Percentiles rank a stretch among this genome's conserved stretches.
These are phyloP conservation scores for Wickerhamomyces mucosus DNA, from an alignment of 805 yeast species.

Conservation along the genomic window DNA sequence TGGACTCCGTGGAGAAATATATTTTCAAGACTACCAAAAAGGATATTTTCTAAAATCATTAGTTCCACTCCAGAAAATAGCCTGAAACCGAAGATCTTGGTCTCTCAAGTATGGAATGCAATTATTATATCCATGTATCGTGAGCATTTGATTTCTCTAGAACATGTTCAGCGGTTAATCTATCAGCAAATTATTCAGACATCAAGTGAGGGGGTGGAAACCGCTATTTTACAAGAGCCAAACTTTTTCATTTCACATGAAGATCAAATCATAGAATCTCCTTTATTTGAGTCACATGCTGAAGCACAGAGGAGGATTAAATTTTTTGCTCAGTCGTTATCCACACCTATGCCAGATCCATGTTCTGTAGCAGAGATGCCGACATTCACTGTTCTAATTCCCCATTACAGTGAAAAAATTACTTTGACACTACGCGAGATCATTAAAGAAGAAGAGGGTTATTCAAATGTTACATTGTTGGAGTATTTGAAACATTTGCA, in stretches of 20 bases:
- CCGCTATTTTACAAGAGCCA: slow-evolving; percentile 53
- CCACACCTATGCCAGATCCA: slow-evolving; percentile 78
- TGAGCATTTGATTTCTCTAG: slow-evolving; percentile 94
- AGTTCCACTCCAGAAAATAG: slow-evolving; percentile 65
- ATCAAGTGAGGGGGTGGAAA: slow-evolving; percentile 27
- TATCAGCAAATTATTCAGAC: slow-evolving; percentile 73
- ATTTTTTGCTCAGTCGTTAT: slow-evolving; percentile 81
- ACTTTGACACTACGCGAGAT: slow-evolving; percentile 68
- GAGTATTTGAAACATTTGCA: slow-evolving; percentile 62
- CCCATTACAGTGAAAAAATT: slow-evolving; percentile 82
- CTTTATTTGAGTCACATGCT: slow-evolving; percentile 49
- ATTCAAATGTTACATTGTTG: slow-evolving; percentile 50
- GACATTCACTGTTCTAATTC: slow-evolving; percentile 72
- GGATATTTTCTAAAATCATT: slow-evolving; percentile 64
- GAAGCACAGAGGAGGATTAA: slow-evolving; percentile 81
- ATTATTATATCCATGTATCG: slow-evolving; percentile 98
- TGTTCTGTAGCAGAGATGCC: slow-evolving; percentile 64
- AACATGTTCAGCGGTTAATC: slow-evolving; percentile 91
- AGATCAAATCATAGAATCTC: slow-evolving; percentile 54
- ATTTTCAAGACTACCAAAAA: slow-evolving; percentile 64
- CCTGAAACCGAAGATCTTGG: slow-evolving; percentile 93
- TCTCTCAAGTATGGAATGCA: slow-evolving; percentile 98
- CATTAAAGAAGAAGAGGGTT: slow-evolving; percentile 59
- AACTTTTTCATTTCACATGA: slow-evolving; percentile 75
- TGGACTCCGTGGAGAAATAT: slow-evolving; percentile 88